A percentile compares a stretch with the other conserved stretches of the same genome.
Evolutionary conservation across 441 rosid genomes (phyloP).

Genomic region (Eugenia klotzschiana): DNA sequence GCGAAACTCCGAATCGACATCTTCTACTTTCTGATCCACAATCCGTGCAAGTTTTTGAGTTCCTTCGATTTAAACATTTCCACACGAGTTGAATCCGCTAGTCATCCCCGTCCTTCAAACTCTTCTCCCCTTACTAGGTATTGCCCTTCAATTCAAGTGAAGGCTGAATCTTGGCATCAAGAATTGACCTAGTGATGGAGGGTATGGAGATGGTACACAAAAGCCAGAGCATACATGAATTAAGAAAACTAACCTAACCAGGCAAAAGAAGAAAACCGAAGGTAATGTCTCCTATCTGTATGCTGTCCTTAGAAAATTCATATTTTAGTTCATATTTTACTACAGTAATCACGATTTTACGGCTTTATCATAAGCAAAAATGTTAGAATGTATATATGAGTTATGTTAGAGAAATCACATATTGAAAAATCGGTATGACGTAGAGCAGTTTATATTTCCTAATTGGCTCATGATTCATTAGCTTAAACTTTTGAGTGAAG

Average conservation of each 20-base stretch:
- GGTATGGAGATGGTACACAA: background rate
- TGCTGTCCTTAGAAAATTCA: background rate
- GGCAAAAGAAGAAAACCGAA: background rate
- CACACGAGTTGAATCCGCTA: background rate
- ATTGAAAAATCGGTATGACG: too few relatives aligned
- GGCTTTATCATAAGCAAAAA: background rate
- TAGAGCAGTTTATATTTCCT: too few relatives aligned
- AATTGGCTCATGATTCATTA: too few relatives aligned
- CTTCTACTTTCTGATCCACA: background rate
- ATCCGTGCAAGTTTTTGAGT: background rate
- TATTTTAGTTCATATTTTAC: background rate
- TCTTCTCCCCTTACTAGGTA: background rate
- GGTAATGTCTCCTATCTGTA: background rate
- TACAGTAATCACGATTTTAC: background rate
- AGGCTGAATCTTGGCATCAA: background rate
- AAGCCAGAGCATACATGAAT: background rate
- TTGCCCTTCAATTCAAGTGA: background rate
- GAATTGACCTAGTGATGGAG: background rate
- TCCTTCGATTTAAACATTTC: background rate
- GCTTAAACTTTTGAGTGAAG: too few relatives aligned
- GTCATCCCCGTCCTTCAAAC: background rate
- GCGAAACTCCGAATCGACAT: background rate
- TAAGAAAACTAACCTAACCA: background rate
- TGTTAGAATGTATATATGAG: too few relatives aligned
- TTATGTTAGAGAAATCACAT: too few relatives aligned